phyloP scores from a whole-genome alignment of 768 basidiomycete species.

The Agaricus blazei region DNA sequence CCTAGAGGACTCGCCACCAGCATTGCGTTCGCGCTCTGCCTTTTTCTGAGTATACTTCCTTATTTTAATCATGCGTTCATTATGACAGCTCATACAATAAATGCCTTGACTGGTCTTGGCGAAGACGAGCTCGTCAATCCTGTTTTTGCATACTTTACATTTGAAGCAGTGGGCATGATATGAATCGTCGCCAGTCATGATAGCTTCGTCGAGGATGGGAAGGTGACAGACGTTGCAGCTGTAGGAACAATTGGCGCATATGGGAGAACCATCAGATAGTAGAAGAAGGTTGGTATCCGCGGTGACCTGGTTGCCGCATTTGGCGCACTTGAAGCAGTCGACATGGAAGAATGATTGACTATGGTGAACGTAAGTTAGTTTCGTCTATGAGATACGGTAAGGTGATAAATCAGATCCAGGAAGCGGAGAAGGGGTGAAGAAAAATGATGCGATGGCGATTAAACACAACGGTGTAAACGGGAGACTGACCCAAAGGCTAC shows the following conservation, averaged over 20 bases:
- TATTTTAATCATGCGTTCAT: conserved; percentile 92
- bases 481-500: conserved; percentile 89
- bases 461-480: background rate
- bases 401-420: background rate
- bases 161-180: conserved; percentile 99
- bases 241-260: conserved; percentile 91
- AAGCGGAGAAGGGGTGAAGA: background rate
- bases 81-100: conserved; percentile 98
- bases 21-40: conserved; percentile 56
- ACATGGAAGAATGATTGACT: conserved; percentile 95
- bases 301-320: conserved; percentile 87
- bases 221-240: conserved; percentile 92
- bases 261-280: conserved; percentile 96
- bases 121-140: conserved; percentile 97
- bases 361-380: conserved; percentile 8
- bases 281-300: conserved; percentile 97
- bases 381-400: background rate
- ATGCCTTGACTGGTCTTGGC: conserved; percentile 98
- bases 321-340: conserved; percentile 95
- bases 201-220: conserved; percentile 96
- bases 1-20: conserved; percentile 35
- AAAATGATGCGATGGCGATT: background rate
- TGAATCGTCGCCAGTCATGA: conserved; percentile 98
- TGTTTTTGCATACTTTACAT: conserved; percentile 89
- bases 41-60: conserved; percentile 88